phyloP scores from a whole-genome alignment of 208 protist genomes.

The Spongospora subterranea region DNA sequence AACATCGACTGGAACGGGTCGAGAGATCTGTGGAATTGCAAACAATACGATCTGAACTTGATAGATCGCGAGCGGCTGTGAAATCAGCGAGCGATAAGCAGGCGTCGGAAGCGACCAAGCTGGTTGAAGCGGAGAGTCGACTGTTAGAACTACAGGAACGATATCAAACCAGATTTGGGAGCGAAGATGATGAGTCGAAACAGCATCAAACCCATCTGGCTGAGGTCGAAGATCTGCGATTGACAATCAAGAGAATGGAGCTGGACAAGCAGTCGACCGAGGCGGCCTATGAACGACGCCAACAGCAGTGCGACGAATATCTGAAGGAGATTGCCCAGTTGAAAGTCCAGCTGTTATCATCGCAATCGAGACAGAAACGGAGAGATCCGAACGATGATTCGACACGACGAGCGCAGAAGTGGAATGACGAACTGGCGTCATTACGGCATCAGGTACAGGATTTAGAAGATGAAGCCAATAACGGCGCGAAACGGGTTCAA shows the following conservation, averaged over 20 bases:
- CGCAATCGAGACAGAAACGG: neutral
- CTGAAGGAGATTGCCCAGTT: conserved; percentile 33
- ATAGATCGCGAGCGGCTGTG: neutral
- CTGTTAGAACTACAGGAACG: neutral
- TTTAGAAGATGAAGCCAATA: neutral
- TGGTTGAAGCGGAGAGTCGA: neutral
- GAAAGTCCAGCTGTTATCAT: neutral
- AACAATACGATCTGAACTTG: neutral
- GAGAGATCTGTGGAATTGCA: neutral
- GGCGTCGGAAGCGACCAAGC: neutral
- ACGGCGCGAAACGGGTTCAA: neutral
- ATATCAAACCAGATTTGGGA: neutral
- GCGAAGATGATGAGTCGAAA: neutral
- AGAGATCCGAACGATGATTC: neutral
- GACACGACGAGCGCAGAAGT: neutral
- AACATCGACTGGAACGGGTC: neutral
- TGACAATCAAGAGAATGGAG: conserved; percentile 20
- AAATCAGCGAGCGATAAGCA: neutral
- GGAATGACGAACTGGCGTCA: conserved; percentile 33
- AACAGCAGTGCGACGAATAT: conserved; percentile 6
- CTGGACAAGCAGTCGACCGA: neutral
- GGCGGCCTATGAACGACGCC: neutral
- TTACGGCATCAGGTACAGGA: neutral
- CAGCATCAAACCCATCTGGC: neutral
- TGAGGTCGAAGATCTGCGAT: neutral